These are phyloP conservation scores for Castanea mollissima DNA, from an alignment of 306 rosid genomes.

Conservation along the genomic window DNA sequence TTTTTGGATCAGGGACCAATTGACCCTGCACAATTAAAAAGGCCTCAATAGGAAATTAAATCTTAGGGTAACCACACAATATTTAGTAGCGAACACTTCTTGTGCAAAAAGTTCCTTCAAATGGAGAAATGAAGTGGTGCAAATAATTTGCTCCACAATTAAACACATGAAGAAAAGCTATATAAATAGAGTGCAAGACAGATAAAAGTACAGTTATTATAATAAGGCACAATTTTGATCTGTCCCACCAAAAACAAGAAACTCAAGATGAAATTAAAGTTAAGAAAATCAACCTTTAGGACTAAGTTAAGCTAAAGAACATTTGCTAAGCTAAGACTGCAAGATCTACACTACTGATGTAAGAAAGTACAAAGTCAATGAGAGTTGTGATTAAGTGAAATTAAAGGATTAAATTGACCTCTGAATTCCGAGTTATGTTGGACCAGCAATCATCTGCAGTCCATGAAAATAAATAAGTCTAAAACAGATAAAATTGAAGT, in stretches of 20 bases:
- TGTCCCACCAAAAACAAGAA: constrained; percentile 2
- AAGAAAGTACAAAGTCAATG: background rate
- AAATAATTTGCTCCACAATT: constrained; percentile 6
- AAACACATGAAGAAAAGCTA: constrained; percentile 6
- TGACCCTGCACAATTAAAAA: constrained; percentile 57
- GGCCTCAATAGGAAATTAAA: constrained; percentile 25
- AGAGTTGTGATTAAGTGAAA: constrained; percentile 1
- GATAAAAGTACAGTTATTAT: constrained; percentile 1
- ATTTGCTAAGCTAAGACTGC: background rate
- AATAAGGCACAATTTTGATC: constrained; percentile 10
- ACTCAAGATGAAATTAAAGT: constrained; percentile 9
- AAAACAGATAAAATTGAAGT: constrained; percentile 5
- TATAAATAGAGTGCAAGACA: background rate
- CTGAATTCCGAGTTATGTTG: constrained; percentile 35
- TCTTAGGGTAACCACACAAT: background rate
- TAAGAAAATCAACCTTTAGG: constrained; percentile 15
- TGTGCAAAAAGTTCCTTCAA: background rate
- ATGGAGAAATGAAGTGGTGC: constrained; percentile 9
- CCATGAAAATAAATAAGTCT: constrained; percentile 19
- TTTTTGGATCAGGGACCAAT: constrained; percentile 61
- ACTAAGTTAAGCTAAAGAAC: background rate
- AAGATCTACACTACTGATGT: background rate
- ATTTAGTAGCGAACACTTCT: background rate
- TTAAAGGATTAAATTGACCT: constrained; percentile 48
- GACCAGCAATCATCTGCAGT: constrained; percentile 98